Base-by-base conservation (phyloP, 257 asterid genomes). In the Fraxinus cuspidata region DNA sequence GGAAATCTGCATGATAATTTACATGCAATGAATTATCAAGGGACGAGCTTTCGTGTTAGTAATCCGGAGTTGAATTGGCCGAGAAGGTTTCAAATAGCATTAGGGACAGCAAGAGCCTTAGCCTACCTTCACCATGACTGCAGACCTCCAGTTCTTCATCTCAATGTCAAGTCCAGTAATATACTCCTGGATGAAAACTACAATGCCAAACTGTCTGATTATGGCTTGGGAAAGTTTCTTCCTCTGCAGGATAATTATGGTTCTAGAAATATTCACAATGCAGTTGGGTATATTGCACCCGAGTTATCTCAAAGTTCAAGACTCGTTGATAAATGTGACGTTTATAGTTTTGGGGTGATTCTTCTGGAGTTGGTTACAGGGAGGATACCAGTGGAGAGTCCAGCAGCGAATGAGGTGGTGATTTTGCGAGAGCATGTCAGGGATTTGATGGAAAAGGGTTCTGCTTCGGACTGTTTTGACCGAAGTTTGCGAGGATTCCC, bases 61-160 rank as follows among this genome's bases (percentile, higher is more conserved):
- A 92, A 91, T 81, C 94, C 89, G 0, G 94, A 85, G 29, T 60
- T 95, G 53, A 83, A 85, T 72, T 95, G 99, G 99, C 74, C 89
- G 0, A 90, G 86, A 80, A 91, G 99, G 85, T 95, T 90, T 80
- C 78, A 78, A 27, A 82, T 95, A 66, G 99, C 93, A 21, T 75
- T 91, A 3, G 98, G 97, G 53, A 86, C 89, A 29, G 97, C 98
- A 47, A 76, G 91, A 72, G 99, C 96, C 0, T 53, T 95, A 21
- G 84, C 96, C 34, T 93, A 89, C 81, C 96, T 95, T 78, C 99
- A 95, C 84, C 97, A 93, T 21, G 99, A 95, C 78, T 95, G 99
- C 89, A 91, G 78, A 75, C 99, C 98, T 40, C 94, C 83, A 0
- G 77, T 95, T 72, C 96, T 91, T 72, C 99, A 95, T 82, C 92